A percentile compares a stretch with the other conserved stretches of the same genome.
These are phyloP conservation scores for Poterioochromonas sp. DNA, from an alignment of 352 stramenopile species.

Conservation along the genomic window DNA sequence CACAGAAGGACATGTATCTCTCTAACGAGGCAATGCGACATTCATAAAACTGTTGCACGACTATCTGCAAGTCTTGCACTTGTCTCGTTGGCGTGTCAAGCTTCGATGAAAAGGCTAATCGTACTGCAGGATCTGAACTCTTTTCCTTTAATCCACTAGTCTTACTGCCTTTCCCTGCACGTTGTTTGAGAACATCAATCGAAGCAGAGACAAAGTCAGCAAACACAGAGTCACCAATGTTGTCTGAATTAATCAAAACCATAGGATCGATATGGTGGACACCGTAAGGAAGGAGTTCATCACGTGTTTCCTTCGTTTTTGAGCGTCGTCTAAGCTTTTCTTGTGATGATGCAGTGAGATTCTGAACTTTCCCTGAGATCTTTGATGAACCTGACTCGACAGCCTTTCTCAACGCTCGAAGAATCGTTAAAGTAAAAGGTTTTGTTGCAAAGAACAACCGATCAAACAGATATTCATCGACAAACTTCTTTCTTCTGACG, in stretches of 20 bases:
- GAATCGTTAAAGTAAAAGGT: background rate
- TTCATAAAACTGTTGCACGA: conserved; percentile 40
- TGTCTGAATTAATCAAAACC: background rate
- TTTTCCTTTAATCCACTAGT: conserved; percentile 16
- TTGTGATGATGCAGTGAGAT: background rate
- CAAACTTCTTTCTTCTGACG: background rate
- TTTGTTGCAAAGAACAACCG: background rate
- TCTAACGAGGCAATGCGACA: conserved; percentile 36
- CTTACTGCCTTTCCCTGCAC: background rate
- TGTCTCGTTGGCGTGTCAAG: background rate
- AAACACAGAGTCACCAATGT: background rate
- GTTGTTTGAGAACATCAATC: background rate
- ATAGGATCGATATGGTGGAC: conserved; percentile 31
- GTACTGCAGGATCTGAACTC: conserved; percentile 9
- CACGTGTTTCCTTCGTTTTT: background rate
- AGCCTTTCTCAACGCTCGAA: background rate
- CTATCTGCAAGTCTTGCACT: conserved; percentile 24
- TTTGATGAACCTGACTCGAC: background rate
- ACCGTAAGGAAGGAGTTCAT: conserved; percentile 19
- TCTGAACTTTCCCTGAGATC: background rate
- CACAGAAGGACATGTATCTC: conserved; percentile 38
- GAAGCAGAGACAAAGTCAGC: background rate
- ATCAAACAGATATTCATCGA: conserved; percentile 11
- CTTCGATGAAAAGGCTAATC: conserved; percentile 21
- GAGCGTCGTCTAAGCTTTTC: background rate